Evolutionary conservation across 2,329 filamentous ascomycete genomes (phyloP).

Genomic region (Penicillium sp.): DNA sequence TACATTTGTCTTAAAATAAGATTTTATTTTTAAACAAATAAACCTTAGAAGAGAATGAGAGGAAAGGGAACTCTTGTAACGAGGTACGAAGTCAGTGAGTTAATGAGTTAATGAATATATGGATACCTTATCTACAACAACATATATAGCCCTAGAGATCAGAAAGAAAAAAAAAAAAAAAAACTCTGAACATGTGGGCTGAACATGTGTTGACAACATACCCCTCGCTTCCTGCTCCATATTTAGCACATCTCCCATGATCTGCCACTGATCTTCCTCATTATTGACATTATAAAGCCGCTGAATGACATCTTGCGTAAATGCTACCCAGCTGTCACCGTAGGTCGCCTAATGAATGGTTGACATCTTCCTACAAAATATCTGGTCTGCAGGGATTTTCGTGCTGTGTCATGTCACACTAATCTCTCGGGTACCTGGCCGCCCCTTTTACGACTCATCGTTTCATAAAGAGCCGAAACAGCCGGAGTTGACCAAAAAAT

Average conservation of each 20-base stretch:
- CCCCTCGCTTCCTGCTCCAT: constrained; percentile 9
- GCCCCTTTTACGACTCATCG: background rate
- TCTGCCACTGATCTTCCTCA: constrained; percentile 6
- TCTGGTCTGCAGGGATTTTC: background rate
- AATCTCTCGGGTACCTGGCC: background rate
- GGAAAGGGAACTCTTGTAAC: background rate
- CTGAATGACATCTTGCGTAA: background rate
- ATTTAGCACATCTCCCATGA: constrained; percentile 8
- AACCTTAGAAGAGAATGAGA: background rate
- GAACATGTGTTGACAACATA: constrained; percentile 1
- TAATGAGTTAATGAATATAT: background rate
- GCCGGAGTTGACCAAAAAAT: background rate
- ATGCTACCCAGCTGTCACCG: background rate
- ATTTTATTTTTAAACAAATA: background rate
- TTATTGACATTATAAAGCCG: background rate
- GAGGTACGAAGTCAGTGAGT: background rate
- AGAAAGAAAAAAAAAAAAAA: background rate
- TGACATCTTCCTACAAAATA: background rate
- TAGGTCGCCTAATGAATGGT: background rate
- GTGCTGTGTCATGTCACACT: background rate
- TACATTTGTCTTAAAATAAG: background rate
- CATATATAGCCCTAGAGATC: background rate
- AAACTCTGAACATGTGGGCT: constrained; percentile 1
- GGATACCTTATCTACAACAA: too few species aligned
- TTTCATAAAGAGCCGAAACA: background rate